A percentile compares a stretch with the other conserved stretches of the same genome.
phyloP scores from a whole-genome alignment of 169 alveolate genomes.

The Plasmodium vivax region DNA sequence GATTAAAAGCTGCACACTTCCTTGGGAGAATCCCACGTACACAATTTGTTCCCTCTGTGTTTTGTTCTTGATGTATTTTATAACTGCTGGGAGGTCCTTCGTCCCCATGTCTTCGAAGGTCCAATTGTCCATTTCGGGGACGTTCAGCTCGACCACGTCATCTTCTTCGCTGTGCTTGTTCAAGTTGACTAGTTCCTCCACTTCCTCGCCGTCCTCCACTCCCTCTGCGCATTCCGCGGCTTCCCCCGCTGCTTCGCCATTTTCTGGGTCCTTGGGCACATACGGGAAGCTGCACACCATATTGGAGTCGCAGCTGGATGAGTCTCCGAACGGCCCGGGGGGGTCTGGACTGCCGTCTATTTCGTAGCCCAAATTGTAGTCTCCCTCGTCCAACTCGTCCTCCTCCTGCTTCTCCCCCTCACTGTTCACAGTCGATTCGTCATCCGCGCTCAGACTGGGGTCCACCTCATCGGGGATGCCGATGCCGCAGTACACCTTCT shows the following conservation, averaged over 20 bases:
- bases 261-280: not conserved
- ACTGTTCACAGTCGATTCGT: not conserved
- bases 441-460: not conserved
- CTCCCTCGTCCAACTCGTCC: too few relatives aligned
- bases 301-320: not conserved
- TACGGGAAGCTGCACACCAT: not conserved
- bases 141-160: not conserved
- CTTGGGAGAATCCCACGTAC: constrained; percentile 61
- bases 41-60: constrained; percentile 48
- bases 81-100: constrained; percentile 34
- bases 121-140: not conserved
- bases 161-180: not conserved
- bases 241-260: not conserved
- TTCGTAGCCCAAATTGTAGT: not conserved
- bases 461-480: too few relatives aligned
- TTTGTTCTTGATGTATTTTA: constrained; percentile 33
- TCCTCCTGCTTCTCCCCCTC: not conserved
- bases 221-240: not conserved
- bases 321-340: not conserved
- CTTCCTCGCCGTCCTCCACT: not conserved
- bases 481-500: too few relatives aligned
- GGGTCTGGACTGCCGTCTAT: not conserved
- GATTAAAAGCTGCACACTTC: constrained; percentile 23
- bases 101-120: constrained; percentile 66
- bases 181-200: not conserved